Evolutionary conservation across 805 yeast species (phyloP), one percentile per base, ranked within the genome.

Genomic region (Metschnikowia aberdeeniae): DNA sequence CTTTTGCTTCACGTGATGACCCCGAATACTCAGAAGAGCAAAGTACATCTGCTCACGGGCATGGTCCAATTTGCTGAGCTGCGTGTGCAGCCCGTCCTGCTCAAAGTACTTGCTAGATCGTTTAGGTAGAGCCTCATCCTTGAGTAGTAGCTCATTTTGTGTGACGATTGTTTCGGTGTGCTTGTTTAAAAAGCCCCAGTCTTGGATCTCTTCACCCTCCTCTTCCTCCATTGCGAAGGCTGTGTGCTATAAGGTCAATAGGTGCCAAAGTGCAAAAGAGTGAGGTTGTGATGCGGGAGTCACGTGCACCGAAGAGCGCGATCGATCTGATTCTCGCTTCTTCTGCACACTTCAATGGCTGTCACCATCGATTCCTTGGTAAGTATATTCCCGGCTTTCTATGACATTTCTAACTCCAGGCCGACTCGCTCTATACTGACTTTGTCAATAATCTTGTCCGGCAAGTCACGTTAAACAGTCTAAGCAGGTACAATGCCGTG

Each of bases 91-190:
- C 0, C 87, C 89, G 59, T 84, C 92, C 0, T 95, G 96, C 48
- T 82, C 95, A 53, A 81, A 86, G 53, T 87, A 96, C 60, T 90
- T 90, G 46, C 81, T 89, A 2, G 96, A 96, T 49, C 92, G 68
- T 52, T 81, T 84, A 2, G 90, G 90, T 1, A 82, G 49, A 40
- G 38, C 71, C 47, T 48, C 63, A 34, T 49, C 58, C 12, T 44
- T 40, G 38, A 19, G 26, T 13, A 12, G 30, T 12, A 11, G 13
- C 8, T 29, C 43, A 3, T 33, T 35, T 10, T 35, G 20, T 9
- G 17, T 5, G 12, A 20, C 12, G 6, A 39, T 19, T 3, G 36
- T n/a, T 14, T 40, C 45, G 5, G 19, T 12, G 8, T 33, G 38
- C 12, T 44, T 40, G 31, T 54, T 53, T 31, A 60, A 45, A 7